phyloP scores from a whole-genome alignment of 257 asterid species.

The Lithospermum erythrorhizon region DNA sequence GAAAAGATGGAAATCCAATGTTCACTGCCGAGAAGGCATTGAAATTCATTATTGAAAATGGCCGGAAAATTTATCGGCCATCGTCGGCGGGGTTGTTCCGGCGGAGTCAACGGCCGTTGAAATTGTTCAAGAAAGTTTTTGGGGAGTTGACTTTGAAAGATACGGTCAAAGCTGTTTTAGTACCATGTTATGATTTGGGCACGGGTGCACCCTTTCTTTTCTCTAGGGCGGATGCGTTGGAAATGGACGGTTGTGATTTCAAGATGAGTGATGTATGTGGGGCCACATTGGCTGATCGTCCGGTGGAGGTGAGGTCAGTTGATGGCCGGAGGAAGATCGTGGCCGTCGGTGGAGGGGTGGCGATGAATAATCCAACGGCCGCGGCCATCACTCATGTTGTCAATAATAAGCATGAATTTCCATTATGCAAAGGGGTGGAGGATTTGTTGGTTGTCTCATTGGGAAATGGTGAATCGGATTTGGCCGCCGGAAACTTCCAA shows the following conservation, averaged over 20 bases:
- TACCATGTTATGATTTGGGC: constrained; percentile 78
- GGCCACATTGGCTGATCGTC: constrained; percentile 36
- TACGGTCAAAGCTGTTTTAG: constrained; percentile 50
- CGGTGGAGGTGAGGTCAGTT: constrained; percentile 36
- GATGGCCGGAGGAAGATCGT: constrained; percentile 48
- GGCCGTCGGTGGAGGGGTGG: constrained; percentile 58
- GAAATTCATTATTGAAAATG: constrained; percentile 25
- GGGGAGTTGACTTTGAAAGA: constrained; percentile 51
- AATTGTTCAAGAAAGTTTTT: constrained; percentile 31
- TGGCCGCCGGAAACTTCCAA: constrained; percentile 8
- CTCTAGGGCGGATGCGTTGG: constrained; percentile 78
- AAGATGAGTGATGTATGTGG: constrained; percentile 40
- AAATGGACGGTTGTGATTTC: constrained; percentile 71
- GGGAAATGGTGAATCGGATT: constrained; percentile 44
- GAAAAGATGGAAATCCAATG: constrained; percentile 34
- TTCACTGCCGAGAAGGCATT: constrained; percentile 48
- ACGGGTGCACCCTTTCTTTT: constrained; percentile 59
- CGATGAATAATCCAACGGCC: constrained; percentile 72
- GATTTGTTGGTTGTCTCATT: constrained; percentile 57
- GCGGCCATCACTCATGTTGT: constrained; percentile 82
- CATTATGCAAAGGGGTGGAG: constrained; percentile 46
- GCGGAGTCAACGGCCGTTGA: constrained; percentile 16
- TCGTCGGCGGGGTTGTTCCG: constrained; percentile 15
- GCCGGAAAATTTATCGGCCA: constrained; percentile 13
- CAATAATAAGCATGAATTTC: constrained; percentile 74